Percentiles rank a stretch among this genome's conserved stretches.
Evolutionary conservation across 768 basidiomycete genomes (phyloP).

Genomic region (Paxillus involutus): DNA sequence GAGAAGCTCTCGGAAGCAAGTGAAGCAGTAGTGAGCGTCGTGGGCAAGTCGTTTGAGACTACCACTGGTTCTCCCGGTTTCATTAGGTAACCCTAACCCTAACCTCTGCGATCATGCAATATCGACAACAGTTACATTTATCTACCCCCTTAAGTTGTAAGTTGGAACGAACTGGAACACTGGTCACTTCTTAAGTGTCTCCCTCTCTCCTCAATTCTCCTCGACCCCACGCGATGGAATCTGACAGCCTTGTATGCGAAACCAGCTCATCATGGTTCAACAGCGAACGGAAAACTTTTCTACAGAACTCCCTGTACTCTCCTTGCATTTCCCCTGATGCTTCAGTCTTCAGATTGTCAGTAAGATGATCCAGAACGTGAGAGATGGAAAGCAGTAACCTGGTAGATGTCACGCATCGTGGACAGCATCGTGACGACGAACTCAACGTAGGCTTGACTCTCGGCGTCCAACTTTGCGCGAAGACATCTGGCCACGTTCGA

Average conservation of each 20-base stretch:
- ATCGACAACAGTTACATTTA: too few species aligned
- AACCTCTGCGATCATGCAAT: background rate
- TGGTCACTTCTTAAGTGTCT: background rate
- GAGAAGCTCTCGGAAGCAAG: conserved; percentile 10
- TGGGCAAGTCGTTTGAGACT: background rate
- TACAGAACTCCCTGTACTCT: conserved; percentile 37
- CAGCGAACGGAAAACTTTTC: conserved; percentile 28
- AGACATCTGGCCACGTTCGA: conserved; percentile 41
- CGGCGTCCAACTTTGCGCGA: conserved; percentile 26
- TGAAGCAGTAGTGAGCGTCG: background rate
- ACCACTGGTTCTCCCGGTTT: background rate
- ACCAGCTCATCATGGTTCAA: conserved; percentile 31
- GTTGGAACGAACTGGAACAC: background rate
- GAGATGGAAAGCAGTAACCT: conserved; percentile 33
- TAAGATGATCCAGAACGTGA: background rate
- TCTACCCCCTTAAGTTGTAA: too few species aligned
- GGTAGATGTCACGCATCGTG: conserved; percentile 47
- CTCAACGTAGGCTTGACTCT: conserved; percentile 40
- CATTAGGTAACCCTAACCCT: conserved; percentile 31
- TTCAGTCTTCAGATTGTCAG: conserved; percentile 11
- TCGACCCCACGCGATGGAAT: conserved; percentile 33
- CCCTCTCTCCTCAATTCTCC: conserved; percentile 10
- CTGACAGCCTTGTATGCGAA: conserved; percentile 31
- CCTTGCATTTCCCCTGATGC: conserved; percentile 16
- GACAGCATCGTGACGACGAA: conserved; percentile 48